These are phyloP conservation scores for Echites panduratus DNA, from an alignment of 257 asterid species.

Conservation along the genomic window DNA sequence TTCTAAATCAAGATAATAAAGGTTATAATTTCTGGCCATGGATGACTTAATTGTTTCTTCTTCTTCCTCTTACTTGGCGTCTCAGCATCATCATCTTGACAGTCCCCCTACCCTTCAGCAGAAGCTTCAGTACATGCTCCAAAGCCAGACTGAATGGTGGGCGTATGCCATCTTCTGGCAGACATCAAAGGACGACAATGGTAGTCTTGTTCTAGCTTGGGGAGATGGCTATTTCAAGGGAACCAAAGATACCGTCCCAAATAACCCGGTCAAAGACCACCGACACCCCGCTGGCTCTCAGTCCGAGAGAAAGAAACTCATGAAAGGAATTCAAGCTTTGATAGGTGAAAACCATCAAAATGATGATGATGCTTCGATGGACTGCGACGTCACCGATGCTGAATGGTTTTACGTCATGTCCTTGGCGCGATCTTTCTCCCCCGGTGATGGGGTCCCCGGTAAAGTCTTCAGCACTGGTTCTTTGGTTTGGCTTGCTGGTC, in stretches of 20 bases:
- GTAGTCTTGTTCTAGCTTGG: conserved; percentile 19
- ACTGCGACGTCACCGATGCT: conserved; percentile 51
- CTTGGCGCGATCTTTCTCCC: conserved; percentile 48
- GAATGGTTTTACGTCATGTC: conserved; percentile 94
- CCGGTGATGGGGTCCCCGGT: conserved; percentile 47
- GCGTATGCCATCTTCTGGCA: conserved; percentile 32
- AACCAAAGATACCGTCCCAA: conserved; percentile 10
- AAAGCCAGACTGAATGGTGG: conserved; percentile 23
- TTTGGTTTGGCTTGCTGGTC: conserved; percentile 60
- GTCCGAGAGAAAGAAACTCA: conserved; percentile 49
- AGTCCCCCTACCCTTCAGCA: conserved; percentile 10
- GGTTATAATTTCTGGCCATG: background rate
- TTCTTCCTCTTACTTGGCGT: conserved; percentile 6
- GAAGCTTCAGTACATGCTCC: conserved; percentile 20
- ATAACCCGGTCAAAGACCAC: background rate
- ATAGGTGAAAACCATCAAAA: conserved; percentile 25
- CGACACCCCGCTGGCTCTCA: conserved; percentile 16
- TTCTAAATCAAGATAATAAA: too few relatives aligned
- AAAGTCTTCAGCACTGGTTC: conserved; percentile 54
- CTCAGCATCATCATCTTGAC: background rate
- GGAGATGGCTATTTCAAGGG: conserved; percentile 51
- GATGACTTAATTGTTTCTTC: conserved; percentile 6
- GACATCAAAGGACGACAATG: conserved; percentile 9
- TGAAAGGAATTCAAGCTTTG: conserved; percentile 58
- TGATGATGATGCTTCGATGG: conserved; percentile 12